Conservation (phyloP, 805 yeast species). For the Wickerhamiella lipophila region DNA sequence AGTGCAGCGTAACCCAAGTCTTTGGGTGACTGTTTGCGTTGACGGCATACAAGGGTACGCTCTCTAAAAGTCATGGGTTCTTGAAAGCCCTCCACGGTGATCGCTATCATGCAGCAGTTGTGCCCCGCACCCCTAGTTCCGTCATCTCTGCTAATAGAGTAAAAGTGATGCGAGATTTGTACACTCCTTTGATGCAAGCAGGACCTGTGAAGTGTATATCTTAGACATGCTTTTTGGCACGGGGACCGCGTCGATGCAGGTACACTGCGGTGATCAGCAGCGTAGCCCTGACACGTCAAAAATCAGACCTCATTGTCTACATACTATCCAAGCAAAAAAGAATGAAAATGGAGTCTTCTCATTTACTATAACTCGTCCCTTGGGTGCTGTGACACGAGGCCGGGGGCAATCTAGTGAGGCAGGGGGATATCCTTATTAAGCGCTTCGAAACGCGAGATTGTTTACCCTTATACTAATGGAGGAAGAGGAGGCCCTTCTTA, state of each 20-base stretch:
- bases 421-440: background rate
- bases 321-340: too few species aligned
- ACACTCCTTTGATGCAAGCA: too few species aligned
- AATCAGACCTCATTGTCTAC: background rate
- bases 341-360: too few species aligned
- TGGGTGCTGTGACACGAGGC: too few species aligned
- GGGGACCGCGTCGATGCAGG: background rate
- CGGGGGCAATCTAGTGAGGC: too few species aligned
- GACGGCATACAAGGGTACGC: background rate
- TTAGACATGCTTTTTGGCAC: too few species aligned
- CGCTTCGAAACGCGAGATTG: slow-evolving; percentile 2
- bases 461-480: background rate
- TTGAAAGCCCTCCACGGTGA: background rate
- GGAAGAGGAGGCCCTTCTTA: slow-evolving; percentile 45
- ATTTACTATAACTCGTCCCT: too few species aligned
- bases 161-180: too few species aligned
- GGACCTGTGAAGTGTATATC: too few species aligned
- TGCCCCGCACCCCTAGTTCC: background rate
- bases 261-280: slow-evolving; percentile 1
- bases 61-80: background rate
- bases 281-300: background rate
- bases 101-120: background rate
- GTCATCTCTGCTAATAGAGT: too few species aligned
- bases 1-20: too few species aligned
- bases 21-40: background rate